A percentile compares a stretch with the other conserved stretches of the same genome.
These are phyloP conservation scores for Vicia faba DNA, from an alignment of 306 rosid genomes.

Conservation along the genomic window DNA sequence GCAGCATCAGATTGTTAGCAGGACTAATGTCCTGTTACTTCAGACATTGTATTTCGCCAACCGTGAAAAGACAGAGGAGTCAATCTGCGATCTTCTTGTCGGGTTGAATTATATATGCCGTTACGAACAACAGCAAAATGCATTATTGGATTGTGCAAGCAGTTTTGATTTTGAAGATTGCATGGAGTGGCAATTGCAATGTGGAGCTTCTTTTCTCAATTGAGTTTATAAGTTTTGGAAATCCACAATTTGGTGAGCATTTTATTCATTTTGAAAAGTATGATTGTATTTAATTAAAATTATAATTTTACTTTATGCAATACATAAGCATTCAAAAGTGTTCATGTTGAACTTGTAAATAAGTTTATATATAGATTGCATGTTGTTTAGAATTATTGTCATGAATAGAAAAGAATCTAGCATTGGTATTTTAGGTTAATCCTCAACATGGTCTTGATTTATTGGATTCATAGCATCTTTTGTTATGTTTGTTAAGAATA, in stretches of 20 bases:
- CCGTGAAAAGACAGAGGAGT: conserved; percentile 67
- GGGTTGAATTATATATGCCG: conserved; percentile 92
- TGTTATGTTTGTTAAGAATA: background rate
- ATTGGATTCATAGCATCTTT: conserved; percentile 29
- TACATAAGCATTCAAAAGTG: conserved; percentile 40
- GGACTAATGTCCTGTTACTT: conserved; percentile 73
- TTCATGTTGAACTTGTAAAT: conserved; percentile 44
- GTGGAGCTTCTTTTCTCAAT: conserved; percentile 66
- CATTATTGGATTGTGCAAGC: conserved; percentile 81
- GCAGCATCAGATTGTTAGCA: conserved; percentile 70
- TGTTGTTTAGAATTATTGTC: conserved; percentile 33
- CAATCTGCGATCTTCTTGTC: conserved; percentile 73
- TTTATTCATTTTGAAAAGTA: conserved; percentile 42
- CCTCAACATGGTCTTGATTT: conserved; percentile 24
- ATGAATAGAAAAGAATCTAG: conserved; percentile 24
- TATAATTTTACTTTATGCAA: conserved; percentile 49
- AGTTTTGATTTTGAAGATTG: conserved; percentile 94
- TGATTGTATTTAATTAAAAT: conserved; percentile 42
- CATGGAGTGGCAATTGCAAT: conserved; percentile 88
- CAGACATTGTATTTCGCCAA: conserved; percentile 82
- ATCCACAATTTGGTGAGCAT: conserved; percentile 41
- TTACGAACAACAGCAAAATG: conserved; percentile 86
- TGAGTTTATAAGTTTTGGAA: conserved; percentile 44
- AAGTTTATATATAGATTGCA: conserved; percentile 44
- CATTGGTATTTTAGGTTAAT: conserved; percentile 26